Conservation (phyloP, 1,284 basidiomycete species). For the Ustilago shanxiensis region DNA sequence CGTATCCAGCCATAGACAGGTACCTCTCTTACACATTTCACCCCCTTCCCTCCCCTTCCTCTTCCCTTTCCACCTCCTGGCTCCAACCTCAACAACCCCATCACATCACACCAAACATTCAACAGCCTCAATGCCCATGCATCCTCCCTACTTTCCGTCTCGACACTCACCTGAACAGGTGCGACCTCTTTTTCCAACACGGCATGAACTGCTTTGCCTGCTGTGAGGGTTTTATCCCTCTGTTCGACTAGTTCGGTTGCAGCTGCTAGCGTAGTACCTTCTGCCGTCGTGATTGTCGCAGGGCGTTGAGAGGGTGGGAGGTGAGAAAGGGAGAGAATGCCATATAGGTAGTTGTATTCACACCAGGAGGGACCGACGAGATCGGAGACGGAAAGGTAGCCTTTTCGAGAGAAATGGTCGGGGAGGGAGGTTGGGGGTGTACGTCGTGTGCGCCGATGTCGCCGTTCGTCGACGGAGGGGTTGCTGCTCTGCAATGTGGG, state of each 20-base stretch:
- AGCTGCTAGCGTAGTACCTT: conserved; percentile 46
- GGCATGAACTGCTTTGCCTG: conserved; percentile 77
- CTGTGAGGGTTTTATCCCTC: conserved; percentile 47
- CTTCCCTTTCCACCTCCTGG: conserved; percentile 13
- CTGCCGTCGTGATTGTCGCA: conserved; percentile 51
- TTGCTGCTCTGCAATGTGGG: background rate
- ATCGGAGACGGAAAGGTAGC: conserved; percentile 62
- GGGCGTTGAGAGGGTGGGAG: conserved; percentile 57
- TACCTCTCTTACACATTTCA: conserved; percentile 53
- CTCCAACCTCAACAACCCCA: conserved; percentile 12
- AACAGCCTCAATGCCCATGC: conserved; percentile 79
- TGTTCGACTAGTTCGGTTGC: conserved; percentile 26
- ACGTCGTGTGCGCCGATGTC: background rate
- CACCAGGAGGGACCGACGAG: conserved; percentile 65
- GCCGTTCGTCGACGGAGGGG: background rate
- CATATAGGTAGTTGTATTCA: conserved; percentile 63
- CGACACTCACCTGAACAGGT: conserved; percentile 73
- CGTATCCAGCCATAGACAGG: conserved; percentile 63
- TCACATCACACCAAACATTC: conserved; percentile 51
- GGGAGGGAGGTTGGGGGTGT: conserved; percentile 33
- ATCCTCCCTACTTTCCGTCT: conserved; percentile 76
- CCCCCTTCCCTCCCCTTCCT: conserved; percentile 10
- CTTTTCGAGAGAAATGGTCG: conserved; percentile 48
- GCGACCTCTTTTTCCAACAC: conserved; percentile 81
- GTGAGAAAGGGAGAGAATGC: conserved; percentile 53